Evolutionary conservation across 2,329 filamentous ascomycete species (phyloP), one percentile per base, ranked within the genome.

Genomic region (Calonectria pauciramosa): DNA sequence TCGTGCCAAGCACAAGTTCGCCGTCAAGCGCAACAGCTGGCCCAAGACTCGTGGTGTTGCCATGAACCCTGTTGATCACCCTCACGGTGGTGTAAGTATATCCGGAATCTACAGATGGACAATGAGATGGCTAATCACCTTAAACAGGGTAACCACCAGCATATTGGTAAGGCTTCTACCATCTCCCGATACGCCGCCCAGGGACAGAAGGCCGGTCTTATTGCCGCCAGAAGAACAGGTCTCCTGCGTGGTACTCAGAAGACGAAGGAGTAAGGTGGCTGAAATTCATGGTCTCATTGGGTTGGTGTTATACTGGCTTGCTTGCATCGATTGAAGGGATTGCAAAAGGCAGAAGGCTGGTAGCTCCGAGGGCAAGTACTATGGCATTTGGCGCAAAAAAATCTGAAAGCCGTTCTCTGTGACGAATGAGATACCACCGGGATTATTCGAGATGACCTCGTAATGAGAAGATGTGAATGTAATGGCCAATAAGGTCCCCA

Each of bases 31-130:
- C 88, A 99, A 99, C 95, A 96, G 93, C 87, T 99, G 97, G 97
- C 97, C 97, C 90, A 98, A 98, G 95, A 99, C 97, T 93, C 96
- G 97, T 97, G 97, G 97, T 98, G 97, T 99, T 94, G 97, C 97
- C 90, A 99, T 99, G 97, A 99, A 99, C 92, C 97, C 97, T 85
- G 97, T 99, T 86, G 97, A 99, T 91, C 97, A 99, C 93, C 95
- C 95, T 89, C 95, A 97, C 94, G 95, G 95, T 95, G 94, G 94
- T 95, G 91, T 91, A 91, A 84, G 90, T 91, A 83, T 72, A 65
- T 64, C 63, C 71, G 7, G 54, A 3, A 34, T 9, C 20, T 8
- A 36, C 16, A 51, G 75, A 72, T 49, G 3, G 4, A 47, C 51
- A 73, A 41, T 64, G 75, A 76, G 79, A 79, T 78, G 89, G 86